Base-by-base conservation (phyloP, 2,329 filamentous ascomycete species). In the Aspergillus tanneri region DNA sequence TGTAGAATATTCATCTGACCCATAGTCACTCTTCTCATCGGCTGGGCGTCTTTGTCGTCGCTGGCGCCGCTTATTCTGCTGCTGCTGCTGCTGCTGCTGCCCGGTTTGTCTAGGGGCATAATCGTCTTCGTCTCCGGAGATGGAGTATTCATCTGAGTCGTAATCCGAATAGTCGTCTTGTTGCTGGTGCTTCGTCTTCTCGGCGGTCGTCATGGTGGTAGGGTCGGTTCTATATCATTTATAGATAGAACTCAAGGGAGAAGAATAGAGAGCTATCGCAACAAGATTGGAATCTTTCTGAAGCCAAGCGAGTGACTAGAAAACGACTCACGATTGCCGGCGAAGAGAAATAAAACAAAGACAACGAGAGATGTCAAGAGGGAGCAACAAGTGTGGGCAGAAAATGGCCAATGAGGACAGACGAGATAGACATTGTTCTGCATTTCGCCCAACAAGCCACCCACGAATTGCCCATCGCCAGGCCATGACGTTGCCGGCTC, bases 11-110 rank as follows among this genome's bases (percentile, higher is more conserved):
- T 65, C 67, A n/a, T 67, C 65, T 8, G 62, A 60, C 22, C 62
- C 61, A 32, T 62, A 58, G 34, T 67, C 61, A 28, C 66, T 63
- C 27, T 66, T 61, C 36, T 67, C 62, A 25, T 57, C 54, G n/a
- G 53, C 57, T 46, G 49, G 28, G 58, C 55, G 38, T 62, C 41
- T 49, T 61, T 39, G 50, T 53, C 47, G 56, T 16, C 34, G 58
- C 43, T 60, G 55, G n/a, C 55, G 57, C 39, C 58, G 55, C 36
- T n/a, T n/a, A n/a, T n/a, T n/a, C n/a, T 54, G 49, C 36, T 45
- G 37, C 22, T 55, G 44, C 10, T 53, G 52, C 16, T 47, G 54
- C 30, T 51, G 53, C 44, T 54, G 56, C 23, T 25, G 34, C 47
- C 43, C 27, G 23, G 43, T 36, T 39, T 53, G 24, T 18, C 19